Conservation (phyloP, 1,284 basidiomycete species). For the Golubevia sp. region DNA sequence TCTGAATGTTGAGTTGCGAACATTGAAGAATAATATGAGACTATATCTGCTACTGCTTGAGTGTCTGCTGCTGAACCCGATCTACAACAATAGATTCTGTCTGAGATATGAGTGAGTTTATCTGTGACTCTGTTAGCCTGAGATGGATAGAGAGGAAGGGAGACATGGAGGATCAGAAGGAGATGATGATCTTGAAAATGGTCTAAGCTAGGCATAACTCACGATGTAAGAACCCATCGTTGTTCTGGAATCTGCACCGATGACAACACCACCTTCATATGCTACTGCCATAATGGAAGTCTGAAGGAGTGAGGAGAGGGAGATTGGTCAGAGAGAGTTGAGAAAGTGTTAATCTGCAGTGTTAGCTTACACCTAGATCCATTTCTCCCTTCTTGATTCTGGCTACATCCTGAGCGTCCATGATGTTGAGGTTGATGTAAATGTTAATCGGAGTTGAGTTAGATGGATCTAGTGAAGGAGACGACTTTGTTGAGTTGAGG, state of each 20-base stretch:
- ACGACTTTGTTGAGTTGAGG: neutral
- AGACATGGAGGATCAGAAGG: neutral
- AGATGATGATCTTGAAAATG: neutral
- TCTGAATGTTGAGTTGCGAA: slow-evolving; percentile 38
- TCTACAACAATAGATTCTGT: slow-evolving; percentile 61
- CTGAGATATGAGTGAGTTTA: slow-evolving; percentile 58
- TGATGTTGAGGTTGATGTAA: neutral
- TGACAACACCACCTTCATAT: slow-evolving; percentile 55
- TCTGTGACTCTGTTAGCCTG: slow-evolving; percentile 59
- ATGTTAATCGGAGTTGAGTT: neutral
- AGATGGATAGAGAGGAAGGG: neutral
- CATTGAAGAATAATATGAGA: slow-evolving; percentile 56
- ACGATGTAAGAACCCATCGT: slow-evolving; percentile 58
- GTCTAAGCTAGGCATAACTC: slow-evolving; percentile 5
- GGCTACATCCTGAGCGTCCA: neutral
- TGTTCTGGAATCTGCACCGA: slow-evolving; percentile 58
- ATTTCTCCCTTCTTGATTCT: slow-evolving; percentile 58
- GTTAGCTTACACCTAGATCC: slow-evolving; percentile 54
- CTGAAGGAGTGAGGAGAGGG: slow-evolving; percentile 3
- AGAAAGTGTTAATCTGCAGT: no score
- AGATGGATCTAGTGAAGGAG: slow-evolving; percentile 4
- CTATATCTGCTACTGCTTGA: slow-evolving; percentile 57
- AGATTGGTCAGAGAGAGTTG: neutral
- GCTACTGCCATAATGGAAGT: slow-evolving; percentile 61
- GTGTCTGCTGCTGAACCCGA: slow-evolving; percentile 60